Percentiles rank a stretch among this genome's conserved stretches.
Evolutionary conservation across 345 rosid species (phyloP).

Genomic region (Sisymbrium irio): DNA sequence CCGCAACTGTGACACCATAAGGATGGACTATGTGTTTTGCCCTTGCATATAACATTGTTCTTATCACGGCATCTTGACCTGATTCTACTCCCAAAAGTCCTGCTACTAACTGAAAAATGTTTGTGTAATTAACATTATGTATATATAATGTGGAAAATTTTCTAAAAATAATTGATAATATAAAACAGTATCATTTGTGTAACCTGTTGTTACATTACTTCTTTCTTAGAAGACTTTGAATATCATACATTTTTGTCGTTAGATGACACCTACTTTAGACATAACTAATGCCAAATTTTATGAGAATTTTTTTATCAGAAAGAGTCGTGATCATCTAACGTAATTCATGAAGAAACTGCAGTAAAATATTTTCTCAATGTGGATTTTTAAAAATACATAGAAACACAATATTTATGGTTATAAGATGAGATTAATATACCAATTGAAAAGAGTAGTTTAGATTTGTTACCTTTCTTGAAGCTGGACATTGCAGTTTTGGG

Average conservation of each 20-base stretch:
- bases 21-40: conserved; percentile 33
- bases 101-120: conserved; percentile 55
- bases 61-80: conserved; percentile 78
- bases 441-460: background rate
- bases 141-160: background rate
- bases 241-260: background rate
- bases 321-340: background rate
- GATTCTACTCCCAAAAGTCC: conserved; percentile 80
- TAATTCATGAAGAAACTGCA: background rate
- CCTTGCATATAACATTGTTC: conserved; percentile 50
- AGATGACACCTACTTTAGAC: background rate
- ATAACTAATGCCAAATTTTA: background rate
- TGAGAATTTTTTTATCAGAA: background rate
- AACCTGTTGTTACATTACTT: background rate
- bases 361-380: background rate
- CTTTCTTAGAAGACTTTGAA: background rate
- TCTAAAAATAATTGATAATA: background rate
- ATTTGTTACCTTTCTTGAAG: conserved; percentile 49
- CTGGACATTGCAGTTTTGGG: conserved; percentile 44
- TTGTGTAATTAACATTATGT: background rate
- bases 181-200: background rate
- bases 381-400: background rate
- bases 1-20: conserved; percentile 21
- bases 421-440: background rate
- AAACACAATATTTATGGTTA: background rate